A percentile compares a stretch with the other conserved stretches of the same genome.
These are phyloP conservation scores for Puccinia coronata DNA, from an alignment of 1,284 basidiomycete genomes.

Conservation along the genomic window DNA sequence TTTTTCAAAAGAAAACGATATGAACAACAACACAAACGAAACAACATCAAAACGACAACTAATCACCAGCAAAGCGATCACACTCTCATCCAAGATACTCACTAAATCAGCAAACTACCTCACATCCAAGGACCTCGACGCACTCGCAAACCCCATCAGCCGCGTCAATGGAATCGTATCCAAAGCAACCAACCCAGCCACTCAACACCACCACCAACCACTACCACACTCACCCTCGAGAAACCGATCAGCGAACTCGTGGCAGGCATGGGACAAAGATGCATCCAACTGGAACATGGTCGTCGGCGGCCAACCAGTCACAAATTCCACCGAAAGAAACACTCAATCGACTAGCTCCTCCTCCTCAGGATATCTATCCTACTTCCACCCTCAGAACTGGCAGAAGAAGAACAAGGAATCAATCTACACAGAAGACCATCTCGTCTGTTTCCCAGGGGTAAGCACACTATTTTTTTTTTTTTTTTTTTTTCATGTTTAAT, in stretches of 20 bases:
- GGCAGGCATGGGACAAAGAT: slow-evolving; percentile 38
- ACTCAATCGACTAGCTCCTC: background rate
- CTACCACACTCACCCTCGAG: background rate
- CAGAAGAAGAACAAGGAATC: slow-evolving; percentile 26
- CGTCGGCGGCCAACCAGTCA: slow-evolving; percentile 23
- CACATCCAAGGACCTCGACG: slow-evolving; percentile 19
- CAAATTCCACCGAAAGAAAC: background rate
- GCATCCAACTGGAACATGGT: slow-evolving; percentile 41
- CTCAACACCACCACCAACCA: background rate
- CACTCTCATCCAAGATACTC: slow-evolving; percentile 39
- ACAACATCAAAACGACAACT: slow-evolving; percentile 3
- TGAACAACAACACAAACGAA: background rate
- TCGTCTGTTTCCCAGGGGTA: slow-evolving; percentile 45
- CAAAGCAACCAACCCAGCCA: background rate
- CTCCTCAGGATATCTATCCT: slow-evolving; percentile 12
- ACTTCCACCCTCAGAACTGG: slow-evolving; percentile 36
- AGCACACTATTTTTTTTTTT: background rate
- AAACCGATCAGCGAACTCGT: background rate
- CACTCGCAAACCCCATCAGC: slow-evolving; percentile 29
- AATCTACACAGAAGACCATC: slow-evolving; percentile 34
- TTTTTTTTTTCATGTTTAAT: slow-evolving; percentile 5
- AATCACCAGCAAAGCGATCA: slow-evolving; percentile 19
- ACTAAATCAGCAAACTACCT: slow-evolving; percentile 42
- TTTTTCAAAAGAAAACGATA: background rate
- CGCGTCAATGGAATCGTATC: slow-evolving; percentile 6